A percentile compares a stretch with the other conserved stretches of the same genome.
Conservation (phyloP, 768 basidiomycete species). For the Dioszegia hungarica region DNA sequence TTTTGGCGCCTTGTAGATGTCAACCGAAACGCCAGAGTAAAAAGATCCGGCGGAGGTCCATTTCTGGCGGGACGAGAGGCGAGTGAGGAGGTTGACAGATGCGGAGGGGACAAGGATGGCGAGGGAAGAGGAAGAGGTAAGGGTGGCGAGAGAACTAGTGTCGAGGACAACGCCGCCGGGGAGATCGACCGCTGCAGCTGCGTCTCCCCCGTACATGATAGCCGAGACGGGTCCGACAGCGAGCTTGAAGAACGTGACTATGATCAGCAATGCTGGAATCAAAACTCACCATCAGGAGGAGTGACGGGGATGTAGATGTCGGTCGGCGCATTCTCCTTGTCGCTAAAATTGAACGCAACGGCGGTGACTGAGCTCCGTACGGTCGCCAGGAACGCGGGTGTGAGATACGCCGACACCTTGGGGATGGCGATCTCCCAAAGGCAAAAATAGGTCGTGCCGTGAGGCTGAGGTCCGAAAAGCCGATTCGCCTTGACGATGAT, state of each 20-base stretch:
- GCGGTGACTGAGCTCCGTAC: slow-evolving; percentile 57
- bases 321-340: slow-evolving; percentile 76
- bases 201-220: slow-evolving; percentile 56
- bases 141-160: slow-evolving; percentile 70
- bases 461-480: slow-evolving; percentile 82
- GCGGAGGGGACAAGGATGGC: slow-evolving; percentile 59
- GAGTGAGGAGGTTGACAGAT: slow-evolving; percentile 54
- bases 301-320: slow-evolving; percentile 53
- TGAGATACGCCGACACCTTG: slow-evolving; percentile 57
- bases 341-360: slow-evolving; percentile 67
- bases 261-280: neutral
- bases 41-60: slow-evolving; percentile 68
- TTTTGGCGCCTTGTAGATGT: slow-evolving; percentile 63
- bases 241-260: slow-evolving; percentile 82
- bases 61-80: slow-evolving; percentile 19
- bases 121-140: slow-evolving; percentile 61
- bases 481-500: slow-evolving; percentile 76
- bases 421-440: slow-evolving; percentile 86
- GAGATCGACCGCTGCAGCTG: slow-evolving; percentile 58
- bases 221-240: slow-evolving; percentile 57
- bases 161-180: slow-evolving; percentile 63
- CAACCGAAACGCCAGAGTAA: slow-evolving; percentile 58
- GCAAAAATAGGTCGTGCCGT: slow-evolving; percentile 79
- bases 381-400: slow-evolving; percentile 55
- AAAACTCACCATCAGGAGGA: slow-evolving; percentile 70